Conservation (phyloP, 2,329 filamentous ascomycete species). For the Sporothrix brunneoviolacea region DNA sequence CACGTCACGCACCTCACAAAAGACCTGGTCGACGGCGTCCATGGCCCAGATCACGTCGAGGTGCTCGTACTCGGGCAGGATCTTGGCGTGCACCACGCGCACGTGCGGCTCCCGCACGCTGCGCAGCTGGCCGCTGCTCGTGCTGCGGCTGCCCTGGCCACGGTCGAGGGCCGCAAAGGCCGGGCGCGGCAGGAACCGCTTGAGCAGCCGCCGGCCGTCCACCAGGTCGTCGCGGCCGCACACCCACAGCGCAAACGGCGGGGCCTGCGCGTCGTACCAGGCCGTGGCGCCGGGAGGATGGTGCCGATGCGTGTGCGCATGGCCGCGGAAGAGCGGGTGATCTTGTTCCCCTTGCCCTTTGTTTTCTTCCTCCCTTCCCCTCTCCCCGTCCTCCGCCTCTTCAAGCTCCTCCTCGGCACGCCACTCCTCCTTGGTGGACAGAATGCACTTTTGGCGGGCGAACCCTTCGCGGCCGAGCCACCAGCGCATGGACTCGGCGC, state of each 20-base stretch:
- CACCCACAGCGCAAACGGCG: conserved; percentile 85
- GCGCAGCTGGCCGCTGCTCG: conserved; percentile 2
- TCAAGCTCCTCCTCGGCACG: conserved; percentile 55
- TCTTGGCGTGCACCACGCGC: conserved; percentile 69
- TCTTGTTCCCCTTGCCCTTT: conserved; percentile 15
- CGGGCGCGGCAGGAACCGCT: conserved; percentile 55
- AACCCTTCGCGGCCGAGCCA: conserved; percentile 89
- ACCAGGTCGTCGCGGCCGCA: conserved; percentile 78
- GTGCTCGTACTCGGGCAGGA: conserved; percentile 86
- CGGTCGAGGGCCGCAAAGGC: conserved; percentile 21
- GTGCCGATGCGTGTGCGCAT: conserved; percentile 24
- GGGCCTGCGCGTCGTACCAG: conserved; percentile 76
- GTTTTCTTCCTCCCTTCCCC: conserved; percentile 19
- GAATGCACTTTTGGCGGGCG: conserved; percentile 70
- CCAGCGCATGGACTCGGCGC: conserved; percentile 87
- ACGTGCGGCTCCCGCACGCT: conserved; percentile 72
- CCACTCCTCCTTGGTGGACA: conserved; percentile 68
- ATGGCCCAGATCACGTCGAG: conserved; percentile 94
- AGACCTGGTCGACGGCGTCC: conserved; percentile 77
- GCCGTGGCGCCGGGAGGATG: conserved; percentile 49
- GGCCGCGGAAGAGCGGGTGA: not conserved
- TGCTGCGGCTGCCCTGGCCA: conserved; percentile 5
- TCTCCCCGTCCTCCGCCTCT: conserved; percentile 20
- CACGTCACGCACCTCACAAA: conserved; percentile 70
- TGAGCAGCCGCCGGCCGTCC: conserved; percentile 68